Evolutionary conservation across 2,329 filamentous ascomycete species (phyloP).

Genomic region (Penicillium olsonii): DNA sequence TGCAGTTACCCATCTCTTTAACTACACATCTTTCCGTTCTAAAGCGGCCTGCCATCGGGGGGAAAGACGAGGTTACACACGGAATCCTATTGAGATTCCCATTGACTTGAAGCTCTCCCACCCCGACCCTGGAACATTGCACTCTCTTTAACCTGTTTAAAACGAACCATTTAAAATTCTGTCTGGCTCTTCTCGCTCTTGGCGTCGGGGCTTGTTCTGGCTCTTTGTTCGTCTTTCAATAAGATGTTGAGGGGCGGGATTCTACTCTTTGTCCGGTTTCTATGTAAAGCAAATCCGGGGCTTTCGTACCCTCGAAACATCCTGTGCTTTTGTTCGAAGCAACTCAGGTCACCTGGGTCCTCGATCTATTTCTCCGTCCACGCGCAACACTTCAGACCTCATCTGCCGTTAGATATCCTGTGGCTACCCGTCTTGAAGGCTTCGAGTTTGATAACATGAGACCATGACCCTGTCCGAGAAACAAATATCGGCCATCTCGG

Average conservation of each 20-base stretch:
- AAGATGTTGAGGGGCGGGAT: neutral
- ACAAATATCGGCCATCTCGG: constrained; percentile 57
- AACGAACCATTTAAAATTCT: neutral
- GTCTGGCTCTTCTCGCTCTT: neutral
- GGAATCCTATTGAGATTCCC: neutral
- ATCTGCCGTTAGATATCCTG: constrained; percentile 4
- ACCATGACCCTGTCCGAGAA: constrained; percentile 29
- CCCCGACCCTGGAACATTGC: neutral
- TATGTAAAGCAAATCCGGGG: constrained; percentile 1
- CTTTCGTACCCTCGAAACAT: neutral
- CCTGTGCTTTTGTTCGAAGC: neutral
- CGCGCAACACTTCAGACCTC: neutral
- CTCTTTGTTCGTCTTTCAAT: neutral
- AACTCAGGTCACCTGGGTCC: neutral
- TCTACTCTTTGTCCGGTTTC: neutral
- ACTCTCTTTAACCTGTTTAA: neutral
- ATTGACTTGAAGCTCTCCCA: neutral
- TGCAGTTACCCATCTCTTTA: neutral
- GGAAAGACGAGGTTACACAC: neutral
- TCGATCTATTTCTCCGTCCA: constrained; percentile 1
- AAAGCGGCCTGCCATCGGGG: neutral
- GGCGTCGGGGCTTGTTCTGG: neutral
- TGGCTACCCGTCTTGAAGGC: neutral
- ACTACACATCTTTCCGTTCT: neutral
- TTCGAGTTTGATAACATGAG: constrained; percentile 10